Evolutionary conservation across 352 stramenopile species (phyloP).

Genomic region (Pythium aristosporum): DNA sequence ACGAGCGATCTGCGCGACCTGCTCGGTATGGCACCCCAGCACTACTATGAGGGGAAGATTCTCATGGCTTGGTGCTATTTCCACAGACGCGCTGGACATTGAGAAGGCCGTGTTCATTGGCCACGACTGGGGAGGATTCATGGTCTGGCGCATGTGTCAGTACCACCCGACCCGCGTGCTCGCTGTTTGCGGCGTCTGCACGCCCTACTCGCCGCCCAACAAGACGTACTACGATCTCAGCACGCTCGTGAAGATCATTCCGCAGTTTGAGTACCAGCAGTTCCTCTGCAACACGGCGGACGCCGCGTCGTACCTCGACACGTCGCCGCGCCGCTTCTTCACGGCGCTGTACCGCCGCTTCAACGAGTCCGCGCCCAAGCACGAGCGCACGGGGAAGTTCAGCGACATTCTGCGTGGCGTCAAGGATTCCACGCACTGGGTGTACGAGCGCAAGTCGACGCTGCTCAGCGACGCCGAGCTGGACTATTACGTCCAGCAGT

Average conservation of each 20-base stretch:
- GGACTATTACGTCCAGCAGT: conserved; percentile 62
- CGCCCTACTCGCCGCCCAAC: conserved; percentile 55
- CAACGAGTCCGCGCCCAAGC: conserved; percentile 28
- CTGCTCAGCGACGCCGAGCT: conserved; percentile 57
- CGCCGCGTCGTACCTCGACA: conserved; percentile 42
- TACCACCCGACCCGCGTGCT: conserved; percentile 63
- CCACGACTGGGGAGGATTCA: conserved; percentile 68
- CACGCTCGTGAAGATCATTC: conserved; percentile 42
- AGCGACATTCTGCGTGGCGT: conserved; percentile 35
- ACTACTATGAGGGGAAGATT: background rate
- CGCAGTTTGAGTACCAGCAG: conserved; percentile 69
- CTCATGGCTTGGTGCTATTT: too few relatives aligned
- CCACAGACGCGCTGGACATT: conserved; percentile 59
- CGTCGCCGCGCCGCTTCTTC: conserved; percentile 46
- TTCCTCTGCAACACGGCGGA: conserved; percentile 42
- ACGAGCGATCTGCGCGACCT: conserved; percentile 50
- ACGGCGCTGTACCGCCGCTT: conserved; percentile 50
- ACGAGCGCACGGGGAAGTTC: conserved; percentile 24
- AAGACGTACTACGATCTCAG: conserved; percentile 42
- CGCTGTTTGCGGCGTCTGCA: conserved; percentile 61
- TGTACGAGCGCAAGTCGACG: conserved; percentile 39
- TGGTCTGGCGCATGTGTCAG: conserved; percentile 70
- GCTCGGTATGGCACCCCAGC: conserved; percentile 31
- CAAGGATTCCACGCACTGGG: conserved; percentile 30
- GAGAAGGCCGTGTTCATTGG: conserved; percentile 67